These are phyloP conservation scores for Amylocystis lapponica DNA, from an alignment of 768 basidiomycete species.

Conservation along the genomic window DNA sequence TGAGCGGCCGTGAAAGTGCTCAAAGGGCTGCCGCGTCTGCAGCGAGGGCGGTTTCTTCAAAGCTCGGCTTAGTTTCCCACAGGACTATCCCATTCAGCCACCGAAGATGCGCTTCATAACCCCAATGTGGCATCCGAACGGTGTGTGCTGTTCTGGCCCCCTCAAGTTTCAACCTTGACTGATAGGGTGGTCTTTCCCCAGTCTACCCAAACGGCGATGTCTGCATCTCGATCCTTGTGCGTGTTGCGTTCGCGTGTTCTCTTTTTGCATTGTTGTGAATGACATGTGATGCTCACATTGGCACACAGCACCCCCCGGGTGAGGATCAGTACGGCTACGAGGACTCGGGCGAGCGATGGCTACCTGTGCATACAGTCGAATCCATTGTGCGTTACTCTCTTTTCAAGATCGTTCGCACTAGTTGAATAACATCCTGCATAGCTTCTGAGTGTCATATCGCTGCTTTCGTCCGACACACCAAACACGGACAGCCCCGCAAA, in stretches of 20 bases:
- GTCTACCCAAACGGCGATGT: constrained; percentile 92
- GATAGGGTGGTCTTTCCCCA: no score
- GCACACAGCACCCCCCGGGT: constrained; percentile 79
- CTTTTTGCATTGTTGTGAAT: no score
- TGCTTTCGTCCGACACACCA: constrained; percentile 87
- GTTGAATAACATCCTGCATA: constrained; percentile 27
- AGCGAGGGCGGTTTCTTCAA: constrained; percentile 97
- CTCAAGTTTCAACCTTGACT: no score
- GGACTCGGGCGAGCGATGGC: constrained; percentile 96
- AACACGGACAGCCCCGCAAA: constrained; percentile 94
- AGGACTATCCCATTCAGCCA: constrained; percentile 84
- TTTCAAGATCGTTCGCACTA: not conserved
- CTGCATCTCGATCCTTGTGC: constrained; percentile 91
- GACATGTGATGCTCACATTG: constrained; percentile 1
- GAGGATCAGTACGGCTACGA: constrained; percentile 98
- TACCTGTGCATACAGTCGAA: constrained; percentile 96
- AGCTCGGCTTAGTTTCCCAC: constrained; percentile 83
- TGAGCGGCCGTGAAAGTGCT: no score
- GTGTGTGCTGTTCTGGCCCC: constrained; percentile 40
- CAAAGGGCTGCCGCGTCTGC: no score
- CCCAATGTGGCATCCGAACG: constrained; percentile 97
- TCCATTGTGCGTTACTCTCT: constrained; percentile 65
- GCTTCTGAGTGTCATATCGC: constrained; percentile 95
- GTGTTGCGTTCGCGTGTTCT: no score
- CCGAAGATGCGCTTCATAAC: constrained; percentile 97